These are phyloP conservation scores for Chaetomium globosum DNA, from an alignment of 2,329 filamentous ascomycete species.

Conservation along the genomic window DNA sequence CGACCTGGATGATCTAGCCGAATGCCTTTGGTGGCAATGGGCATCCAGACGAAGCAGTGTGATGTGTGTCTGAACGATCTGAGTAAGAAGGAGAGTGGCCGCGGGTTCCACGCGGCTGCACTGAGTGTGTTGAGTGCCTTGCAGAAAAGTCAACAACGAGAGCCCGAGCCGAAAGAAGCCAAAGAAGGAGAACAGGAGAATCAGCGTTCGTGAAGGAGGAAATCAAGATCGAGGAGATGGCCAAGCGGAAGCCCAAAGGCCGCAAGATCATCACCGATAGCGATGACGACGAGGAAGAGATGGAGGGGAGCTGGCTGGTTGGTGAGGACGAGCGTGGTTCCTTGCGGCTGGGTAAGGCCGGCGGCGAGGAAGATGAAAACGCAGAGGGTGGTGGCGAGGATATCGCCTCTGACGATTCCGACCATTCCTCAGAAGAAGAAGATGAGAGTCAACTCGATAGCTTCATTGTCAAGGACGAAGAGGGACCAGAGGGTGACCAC, in stretches of 20 bases:
- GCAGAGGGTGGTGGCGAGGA: slow-evolving; percentile 84
- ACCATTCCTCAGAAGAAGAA: slow-evolving; percentile 57
- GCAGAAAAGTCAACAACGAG: slow-evolving; percentile 60
- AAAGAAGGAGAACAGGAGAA: slow-evolving; percentile 44
- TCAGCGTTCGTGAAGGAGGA: slow-evolving; percentile 43
- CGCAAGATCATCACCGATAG: slow-evolving; percentile 66
- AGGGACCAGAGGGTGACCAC: slow-evolving; percentile 38
- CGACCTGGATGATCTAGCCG: slow-evolving; percentile 80
- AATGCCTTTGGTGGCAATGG: slow-evolving; percentile 85
- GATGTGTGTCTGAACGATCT: slow-evolving; percentile 79
- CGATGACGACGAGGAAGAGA: slow-evolving; percentile 66
- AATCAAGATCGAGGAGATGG: slow-evolving; percentile 41
- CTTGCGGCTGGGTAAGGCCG: slow-evolving; percentile 71
- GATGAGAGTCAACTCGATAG: slow-evolving; percentile 58
- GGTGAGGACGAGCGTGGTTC: slow-evolving; percentile 64
- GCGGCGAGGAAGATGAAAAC: slow-evolving; percentile 85
- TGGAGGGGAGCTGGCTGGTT: slow-evolving; percentile 79
- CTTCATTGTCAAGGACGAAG: slow-evolving; percentile 59
- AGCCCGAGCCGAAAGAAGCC: slow-evolving; percentile 46
- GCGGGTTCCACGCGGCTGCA: slow-evolving; percentile 55
- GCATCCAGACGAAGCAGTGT: slow-evolving; percentile 75
- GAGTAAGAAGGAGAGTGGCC: slow-evolving; percentile 54
- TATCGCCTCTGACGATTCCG: slow-evolving; percentile 71
- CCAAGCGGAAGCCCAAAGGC: slow-evolving; percentile 48
- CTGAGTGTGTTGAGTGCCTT: slow-evolving; percentile 75